These are phyloP conservation scores for Auricularia auricula-judae DNA, from an alignment of 768 basidiomycete species.

Conservation along the genomic window DNA sequence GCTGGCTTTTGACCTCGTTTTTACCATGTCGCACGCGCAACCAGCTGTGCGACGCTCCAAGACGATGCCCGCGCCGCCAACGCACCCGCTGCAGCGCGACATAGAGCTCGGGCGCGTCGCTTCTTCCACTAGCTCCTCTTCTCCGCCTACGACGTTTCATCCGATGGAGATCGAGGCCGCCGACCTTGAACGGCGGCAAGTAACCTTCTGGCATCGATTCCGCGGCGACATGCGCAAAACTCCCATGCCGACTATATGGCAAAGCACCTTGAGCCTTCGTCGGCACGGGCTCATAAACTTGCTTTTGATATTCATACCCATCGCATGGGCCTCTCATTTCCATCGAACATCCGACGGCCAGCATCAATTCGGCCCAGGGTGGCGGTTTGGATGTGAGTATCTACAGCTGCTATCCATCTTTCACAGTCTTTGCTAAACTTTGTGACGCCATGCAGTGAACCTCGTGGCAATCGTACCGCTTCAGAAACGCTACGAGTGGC, in stretches of 20 bases:
- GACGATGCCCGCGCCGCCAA: too few relatives aligned
- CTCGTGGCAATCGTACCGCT: constrained; percentile 58
- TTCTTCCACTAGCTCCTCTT: too few relatives aligned
- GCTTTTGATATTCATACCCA: constrained; percentile 44
- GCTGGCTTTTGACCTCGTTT: too few relatives aligned
- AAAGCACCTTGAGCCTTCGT: constrained; percentile 13
- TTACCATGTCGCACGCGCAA: too few relatives aligned
- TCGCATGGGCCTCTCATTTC: constrained; percentile 54
- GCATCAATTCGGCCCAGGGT: not conserved
- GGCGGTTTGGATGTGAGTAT: not conserved
- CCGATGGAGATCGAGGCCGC: too few relatives aligned
- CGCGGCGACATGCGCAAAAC: not conserved
- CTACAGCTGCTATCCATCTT: too few relatives aligned
- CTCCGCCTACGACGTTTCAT: too few relatives aligned
- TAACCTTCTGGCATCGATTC: not conserved
- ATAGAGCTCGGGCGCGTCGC: too few relatives aligned
- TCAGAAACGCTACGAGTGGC: constrained; percentile 56
- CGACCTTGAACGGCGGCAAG: too few relatives aligned
- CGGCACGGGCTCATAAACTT: constrained; percentile 23
- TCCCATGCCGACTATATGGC: not conserved
- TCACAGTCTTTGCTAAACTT: too few relatives aligned
- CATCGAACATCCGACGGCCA: not conserved
- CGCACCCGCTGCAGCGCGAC: too few relatives aligned
- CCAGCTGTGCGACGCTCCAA: too few relatives aligned
- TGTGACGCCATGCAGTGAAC: constrained; percentile 31